phyloP scores from a whole-genome alignment of 2,329 filamentous ascomycete genomes.

The Trichophyton rubrum region DNA sequence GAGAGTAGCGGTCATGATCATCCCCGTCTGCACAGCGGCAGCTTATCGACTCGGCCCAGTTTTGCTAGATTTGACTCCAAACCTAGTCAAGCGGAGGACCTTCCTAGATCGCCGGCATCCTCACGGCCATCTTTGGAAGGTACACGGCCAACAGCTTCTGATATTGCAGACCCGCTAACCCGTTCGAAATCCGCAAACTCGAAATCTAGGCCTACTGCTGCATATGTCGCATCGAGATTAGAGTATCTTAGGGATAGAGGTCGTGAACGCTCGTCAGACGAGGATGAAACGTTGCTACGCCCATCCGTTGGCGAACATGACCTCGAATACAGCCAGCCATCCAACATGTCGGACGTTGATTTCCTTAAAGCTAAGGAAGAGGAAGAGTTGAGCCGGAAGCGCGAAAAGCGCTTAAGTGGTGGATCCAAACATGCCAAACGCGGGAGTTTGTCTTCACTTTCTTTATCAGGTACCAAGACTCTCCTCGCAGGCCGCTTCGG shows the following conservation, averaged over 20 bases:
- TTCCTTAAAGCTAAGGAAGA: slow-evolving; percentile 66
- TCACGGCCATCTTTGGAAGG: slow-evolving; percentile 60
- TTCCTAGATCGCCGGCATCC: slow-evolving; percentile 44
- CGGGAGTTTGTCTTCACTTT: slow-evolving; percentile 56
- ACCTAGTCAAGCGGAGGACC: slow-evolving; percentile 38
- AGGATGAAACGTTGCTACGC: slow-evolving; percentile 24
- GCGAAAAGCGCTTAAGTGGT: slow-evolving; percentile 44
- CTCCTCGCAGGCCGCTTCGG: slow-evolving; percentile 81
- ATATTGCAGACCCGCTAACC: slow-evolving; percentile 46
- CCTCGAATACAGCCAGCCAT: slow-evolving; percentile 25
- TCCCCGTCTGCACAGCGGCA: slow-evolving; percentile 7
- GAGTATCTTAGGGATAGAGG: slow-evolving; percentile 74
- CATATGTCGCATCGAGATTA: slow-evolving; percentile 68
- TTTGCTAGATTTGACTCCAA: slow-evolving; percentile 23
- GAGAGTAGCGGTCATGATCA: slow-evolving; percentile 11
- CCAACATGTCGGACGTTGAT: slow-evolving; percentile 64
- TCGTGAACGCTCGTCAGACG: slow-evolving; percentile 35
- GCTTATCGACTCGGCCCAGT: neutral
- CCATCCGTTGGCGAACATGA: slow-evolving; percentile 26
- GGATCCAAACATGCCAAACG: slow-evolving; percentile 55
- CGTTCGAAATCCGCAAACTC: slow-evolving; percentile 52
- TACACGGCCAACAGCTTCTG: slow-evolving; percentile 50
- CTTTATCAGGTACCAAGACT: slow-evolving; percentile 62
- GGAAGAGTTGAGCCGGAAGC: slow-evolving; percentile 46
- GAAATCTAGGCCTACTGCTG: slow-evolving; percentile 64